Evolutionary conservation across 2,329 filamentous ascomycete genomes (phyloP), one percentile per base, ranked within the genome.

Genomic region (Rhinocladiella mackenziei): DNA sequence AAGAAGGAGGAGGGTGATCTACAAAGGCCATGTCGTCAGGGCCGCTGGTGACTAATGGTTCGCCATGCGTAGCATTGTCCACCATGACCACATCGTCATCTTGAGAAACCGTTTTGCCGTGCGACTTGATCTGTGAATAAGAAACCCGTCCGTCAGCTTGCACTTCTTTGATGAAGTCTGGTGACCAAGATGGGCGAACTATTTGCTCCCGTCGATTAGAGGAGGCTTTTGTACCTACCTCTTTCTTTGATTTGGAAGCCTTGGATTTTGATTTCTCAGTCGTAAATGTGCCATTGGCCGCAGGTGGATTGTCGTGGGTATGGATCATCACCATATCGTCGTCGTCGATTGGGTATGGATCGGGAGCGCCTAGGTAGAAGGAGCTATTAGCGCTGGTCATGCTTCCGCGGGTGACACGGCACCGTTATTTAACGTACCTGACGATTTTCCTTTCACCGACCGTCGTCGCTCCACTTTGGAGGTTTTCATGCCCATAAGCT

Each of bases 291-390:
- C 61, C 64, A 20, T 58, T 52, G 18, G 56, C 45, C 13, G 56
- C 18, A 4, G 57, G 61, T 15, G 43, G 18, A 39, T 67, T 65
- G 20, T 74, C 73, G 33, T 63, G 64, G 18, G 63, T 64, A 53
- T 83, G 74, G 29, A 77, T 70, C 71, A 81, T 75, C 37, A 78
- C 70, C 43, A 78, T 67, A 56, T 83, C 79, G 36, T 83, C 78
- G 53, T 84, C 81, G 46, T 79, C 75, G 44, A 81, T 70, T 18
- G 78, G 70, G 66, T 84, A 82, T 48, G 82, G 76, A 60, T 78
- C 73, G 48, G 70, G 72, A 48, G 58, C 59, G 43, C 49, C 62
- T 48, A 18, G 5, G 4, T 17, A 31, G 5, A 15, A 11, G 65
- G 29, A 2, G 35, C 36, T 20, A 35, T 43, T 32, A 41, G 31